These are phyloP conservation scores for Mucor racemosus DNA, from an alignment of 371 early-diverging fungal genomes.

Conservation along the genomic window DNA sequence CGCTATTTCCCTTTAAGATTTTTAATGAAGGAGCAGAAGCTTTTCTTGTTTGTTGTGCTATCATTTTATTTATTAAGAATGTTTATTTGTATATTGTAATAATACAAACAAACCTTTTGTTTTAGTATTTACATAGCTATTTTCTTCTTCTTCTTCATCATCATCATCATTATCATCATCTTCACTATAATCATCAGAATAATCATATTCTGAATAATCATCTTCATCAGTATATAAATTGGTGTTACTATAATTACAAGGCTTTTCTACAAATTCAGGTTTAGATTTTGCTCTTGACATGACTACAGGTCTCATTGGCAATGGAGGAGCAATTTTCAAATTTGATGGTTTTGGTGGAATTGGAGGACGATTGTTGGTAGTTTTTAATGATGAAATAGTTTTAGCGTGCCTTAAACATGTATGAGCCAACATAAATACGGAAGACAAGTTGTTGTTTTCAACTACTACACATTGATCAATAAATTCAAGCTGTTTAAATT, in stretches of 20 bases:
- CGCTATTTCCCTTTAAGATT: neutral
- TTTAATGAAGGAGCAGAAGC: constrained; percentile 10
- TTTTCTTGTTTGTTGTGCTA: constrained; percentile 2
- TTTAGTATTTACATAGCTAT: constrained; percentile 6
- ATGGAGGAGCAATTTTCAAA: constrained; percentile 33
- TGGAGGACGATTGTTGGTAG: constrained; percentile 26
- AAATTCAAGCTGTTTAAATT: constrained; percentile 46
- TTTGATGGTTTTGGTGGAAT: constrained; percentile 42
- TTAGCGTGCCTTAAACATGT: constrained; percentile 40
- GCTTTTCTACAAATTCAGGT: constrained; percentile 7
- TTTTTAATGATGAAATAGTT: constrained; percentile 22
- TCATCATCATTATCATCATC: constrained; percentile 7
- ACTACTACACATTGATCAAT: constrained; percentile 38
- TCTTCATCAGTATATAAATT: neutral
- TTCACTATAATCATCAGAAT: too few relatives aligned
- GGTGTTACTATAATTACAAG: neutral
- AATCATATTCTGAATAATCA: neutral
- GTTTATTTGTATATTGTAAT: neutral
- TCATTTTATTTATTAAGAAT: neutral
- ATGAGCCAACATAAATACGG: constrained; percentile 36
- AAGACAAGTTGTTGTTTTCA: constrained; percentile 21
- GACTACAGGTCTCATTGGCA: constrained; percentile 33
- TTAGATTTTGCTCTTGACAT: constrained; percentile 14
- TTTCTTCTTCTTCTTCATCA: constrained; percentile 21
- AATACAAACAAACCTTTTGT: neutral